Conservation (phyloP, 192 early-diverging fungal genomes). For the Backusella parvicylindrica region DNA sequence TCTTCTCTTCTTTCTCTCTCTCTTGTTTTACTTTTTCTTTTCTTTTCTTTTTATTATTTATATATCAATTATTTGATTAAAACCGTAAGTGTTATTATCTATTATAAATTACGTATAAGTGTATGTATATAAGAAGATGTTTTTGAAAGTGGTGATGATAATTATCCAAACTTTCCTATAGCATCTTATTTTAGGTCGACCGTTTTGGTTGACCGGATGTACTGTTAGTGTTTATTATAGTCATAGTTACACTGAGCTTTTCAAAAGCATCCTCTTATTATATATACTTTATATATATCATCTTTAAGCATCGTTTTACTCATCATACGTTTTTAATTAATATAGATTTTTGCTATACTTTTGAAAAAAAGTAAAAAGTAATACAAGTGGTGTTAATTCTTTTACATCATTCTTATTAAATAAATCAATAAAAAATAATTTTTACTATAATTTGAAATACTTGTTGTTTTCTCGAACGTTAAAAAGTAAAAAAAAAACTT, state of each 20-base stretch:
- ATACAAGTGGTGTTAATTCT: background rate
- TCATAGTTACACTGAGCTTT: constrained; percentile 20
- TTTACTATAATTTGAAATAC: background rate
- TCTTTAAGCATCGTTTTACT: background rate
- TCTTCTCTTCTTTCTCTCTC: background rate
- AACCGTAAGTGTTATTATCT: background rate
- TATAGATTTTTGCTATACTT: background rate
- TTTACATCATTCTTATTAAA: background rate
- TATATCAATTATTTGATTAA: background rate
- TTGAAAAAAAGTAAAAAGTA: too few species aligned
- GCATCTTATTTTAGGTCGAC: constrained; percentile 10
- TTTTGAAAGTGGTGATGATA: constrained; percentile 15
- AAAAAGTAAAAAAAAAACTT: background rate
- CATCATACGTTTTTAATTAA: background rate
- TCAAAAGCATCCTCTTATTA: background rate
- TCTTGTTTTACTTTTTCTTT: background rate
- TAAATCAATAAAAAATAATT: background rate
- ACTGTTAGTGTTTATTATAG: constrained; percentile 10
- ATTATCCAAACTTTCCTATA: constrained; percentile 7
- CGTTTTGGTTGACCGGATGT: constrained; percentile 16
- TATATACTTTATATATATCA: background rate
- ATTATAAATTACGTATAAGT: background rate
- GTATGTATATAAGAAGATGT: background rate
- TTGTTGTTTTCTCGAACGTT: background rate
- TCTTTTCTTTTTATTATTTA: background rate